Evolutionary conservation across 225 moss, liverwort and hornwort species (phyloP).

Genomic region (Bryum argenteum): DNA sequence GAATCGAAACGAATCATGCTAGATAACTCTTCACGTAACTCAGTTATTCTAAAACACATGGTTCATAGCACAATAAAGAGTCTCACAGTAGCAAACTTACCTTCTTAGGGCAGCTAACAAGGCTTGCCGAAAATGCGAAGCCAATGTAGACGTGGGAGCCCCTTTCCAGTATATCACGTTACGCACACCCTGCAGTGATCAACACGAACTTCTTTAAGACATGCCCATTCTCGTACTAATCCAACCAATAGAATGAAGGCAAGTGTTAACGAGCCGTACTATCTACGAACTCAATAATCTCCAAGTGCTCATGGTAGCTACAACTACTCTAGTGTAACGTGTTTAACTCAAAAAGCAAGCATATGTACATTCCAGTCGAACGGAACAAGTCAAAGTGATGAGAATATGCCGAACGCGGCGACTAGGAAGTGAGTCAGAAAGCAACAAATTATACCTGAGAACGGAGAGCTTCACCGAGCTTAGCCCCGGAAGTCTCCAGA

Average conservation of each 20-base stretch:
- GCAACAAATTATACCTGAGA: conserved; percentile 55
- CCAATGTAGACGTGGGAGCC: conserved; percentile 59
- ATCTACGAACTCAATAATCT: conserved; percentile 5
- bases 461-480: conserved; percentile 74
- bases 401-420: neutral
- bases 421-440: conserved; percentile 1
- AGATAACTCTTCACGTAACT: neutral
- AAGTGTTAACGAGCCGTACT: conserved; percentile 6
- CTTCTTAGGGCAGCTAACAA: conserved; percentile 80
- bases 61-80: conserved; percentile 16
- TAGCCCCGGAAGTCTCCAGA: conserved; percentile 77
- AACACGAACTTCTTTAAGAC: conserved; percentile 16
- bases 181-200: conserved; percentile 71
- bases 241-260: conserved; percentile 7
- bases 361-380: neutral
- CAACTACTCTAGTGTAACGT: neutral
- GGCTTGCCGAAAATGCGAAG: conserved; percentile 83
- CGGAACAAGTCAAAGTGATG: conserved; percentile 5
- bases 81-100: conserved; percentile 34
- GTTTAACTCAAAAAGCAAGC: neutral
- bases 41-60: neutral
- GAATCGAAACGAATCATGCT: too few relatives aligned
- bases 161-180: conserved; percentile 91
- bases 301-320: conserved; percentile 3
- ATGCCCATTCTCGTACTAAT: conserved; percentile 1